phyloP scores from a whole-genome alignment of 2,329 filamentous ascomycete species.

The Alternaria triticina region DNA sequence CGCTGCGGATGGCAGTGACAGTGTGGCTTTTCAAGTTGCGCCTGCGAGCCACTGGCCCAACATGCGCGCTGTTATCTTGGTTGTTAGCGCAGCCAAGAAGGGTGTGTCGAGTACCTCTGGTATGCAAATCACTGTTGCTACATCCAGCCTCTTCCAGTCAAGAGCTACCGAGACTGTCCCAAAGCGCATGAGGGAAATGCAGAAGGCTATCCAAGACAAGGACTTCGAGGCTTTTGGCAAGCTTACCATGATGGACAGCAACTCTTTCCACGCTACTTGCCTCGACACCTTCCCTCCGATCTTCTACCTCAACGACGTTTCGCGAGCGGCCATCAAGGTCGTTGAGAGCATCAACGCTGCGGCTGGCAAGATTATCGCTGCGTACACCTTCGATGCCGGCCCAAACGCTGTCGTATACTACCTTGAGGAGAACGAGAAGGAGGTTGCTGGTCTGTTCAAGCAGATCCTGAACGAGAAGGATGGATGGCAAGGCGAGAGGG shows the following conservation, averaged over 20 bases:
- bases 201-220: constrained; percentile 74
- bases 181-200: constrained; percentile 81
- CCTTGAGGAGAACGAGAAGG: constrained; percentile 74
- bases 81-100: constrained; percentile 94
- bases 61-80: constrained; percentile 91
- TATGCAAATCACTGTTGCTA: constrained; percentile 96
- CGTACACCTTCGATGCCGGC: constrained; percentile 97
- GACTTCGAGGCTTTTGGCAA: constrained; percentile 89
- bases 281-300: constrained; percentile 96
- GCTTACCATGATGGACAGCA: constrained; percentile 95
- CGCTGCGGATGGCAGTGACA: constrained; percentile 81
- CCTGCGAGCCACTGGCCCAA: constrained; percentile 90
- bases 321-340: constrained; percentile 81
- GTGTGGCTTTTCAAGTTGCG: constrained; percentile 85
- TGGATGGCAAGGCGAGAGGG: constrained; percentile 71
- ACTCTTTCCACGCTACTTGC: constrained; percentile 95
- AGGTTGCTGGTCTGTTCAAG: constrained; percentile 81
- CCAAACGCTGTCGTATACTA: constrained; percentile 98
- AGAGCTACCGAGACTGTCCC: constrained; percentile 81
- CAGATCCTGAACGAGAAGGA: constrained; percentile 66
- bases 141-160: constrained; percentile 83
- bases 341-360: constrained; percentile 87
- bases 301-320: constrained; percentile 97
- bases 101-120: constrained; percentile 89
- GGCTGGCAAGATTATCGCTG: constrained; percentile 80